Base-by-base conservation (phyloP, 176 grass and related monocot species). In the Puya raimondii region DNA sequence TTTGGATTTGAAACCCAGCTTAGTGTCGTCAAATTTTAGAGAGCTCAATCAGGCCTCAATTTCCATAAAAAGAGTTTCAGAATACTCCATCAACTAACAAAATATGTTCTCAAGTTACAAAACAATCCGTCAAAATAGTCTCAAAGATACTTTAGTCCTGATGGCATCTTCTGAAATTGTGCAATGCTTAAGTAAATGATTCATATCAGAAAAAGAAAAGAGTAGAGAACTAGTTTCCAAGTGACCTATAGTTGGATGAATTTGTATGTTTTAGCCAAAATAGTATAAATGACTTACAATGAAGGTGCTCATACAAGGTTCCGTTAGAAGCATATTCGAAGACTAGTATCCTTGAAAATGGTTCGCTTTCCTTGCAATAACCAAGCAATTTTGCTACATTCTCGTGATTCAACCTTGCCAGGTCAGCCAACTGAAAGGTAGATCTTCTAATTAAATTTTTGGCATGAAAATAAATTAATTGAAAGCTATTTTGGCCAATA, bases 261-360 rank as follows among this genome's bases (percentile, higher is more conserved):
- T 7, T 42, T 42, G 33, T 42, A 42, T 42, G 33, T 7, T 42
- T 42, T 0, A 42, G 33, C 33, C 33, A 42, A 42, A 42, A 42
- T 0, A 42, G 33, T 42, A 42, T 42, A 42, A 42, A 11, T 15
- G 51, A 23, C 87, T 80, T 84, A 99, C 94, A 93, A 33, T 99
- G 89, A 18, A 99, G 77, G 71, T 99, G 89, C 69, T 99, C 94
- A 47, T 84, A 93, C 23, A 99, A 69, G 26, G 94, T 99, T 0
- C 94, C 94, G 50, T 99, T 99, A 70, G 94, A 86, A 59, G 94
- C 90, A 23, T 99, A 99, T 70, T 93, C 94, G 70, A 99, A 92
- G 23, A 93, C 87, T 53, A 91, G 58, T 84, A 99, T 93, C 68
- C 94, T 84, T 13, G 84, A 90, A 76, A 91, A 99, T 7, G 90